Percentiles rank a stretch among this genome's conserved stretches.
phyloP scores from a whole-genome alignment of 2,329 filamentous ascomycete species.

The Penicillium sp. region DNA sequence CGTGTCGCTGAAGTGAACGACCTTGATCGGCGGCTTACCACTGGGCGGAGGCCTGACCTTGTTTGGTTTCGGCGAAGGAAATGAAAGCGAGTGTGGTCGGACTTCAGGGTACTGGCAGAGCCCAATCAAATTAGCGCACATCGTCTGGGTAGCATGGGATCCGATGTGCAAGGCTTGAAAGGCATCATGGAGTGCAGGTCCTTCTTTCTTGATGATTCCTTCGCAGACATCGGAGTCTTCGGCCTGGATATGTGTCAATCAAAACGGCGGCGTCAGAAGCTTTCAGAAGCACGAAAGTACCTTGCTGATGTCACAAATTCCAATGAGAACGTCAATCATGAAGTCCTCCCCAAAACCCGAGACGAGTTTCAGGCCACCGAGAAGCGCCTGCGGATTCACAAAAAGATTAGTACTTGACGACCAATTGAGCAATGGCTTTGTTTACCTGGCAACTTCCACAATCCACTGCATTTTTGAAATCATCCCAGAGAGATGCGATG shows the following conservation, averaged over 20 bases:
- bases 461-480: constrained; percentile 33
- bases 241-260: constrained; percentile 31
- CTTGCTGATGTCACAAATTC: constrained; percentile 38
- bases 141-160: constrained; percentile 53
- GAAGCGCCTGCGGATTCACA: constrained; percentile 26
- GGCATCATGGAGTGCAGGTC: constrained; percentile 54
- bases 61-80: constrained; percentile 46
- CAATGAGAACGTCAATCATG: constrained; percentile 42
- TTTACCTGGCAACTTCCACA: constrained; percentile 37
- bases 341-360: constrained; percentile 46
- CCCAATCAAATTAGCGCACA: constrained; percentile 57
- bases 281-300: constrained; percentile 18
- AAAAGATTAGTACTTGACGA: too few species aligned
- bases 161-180: constrained; percentile 51
- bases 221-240: constrained; percentile 59
- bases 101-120: constrained; percentile 54
- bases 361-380: constrained; percentile 47
- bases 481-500: constrained; percentile 29
- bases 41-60: constrained; percentile 47
- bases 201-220: constrained; percentile 55
- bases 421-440: not conserved
- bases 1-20: constrained; percentile 63
- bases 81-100: constrained; percentile 44
- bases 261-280: not conserved
- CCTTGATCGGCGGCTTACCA: constrained; percentile 50